A percentile compares a stretch with the other conserved stretches of the same genome.
phyloP scores from a whole-genome alignment of 192 early-diverging fungal genomes.

The Radiomyces spectabilis region DNA sequence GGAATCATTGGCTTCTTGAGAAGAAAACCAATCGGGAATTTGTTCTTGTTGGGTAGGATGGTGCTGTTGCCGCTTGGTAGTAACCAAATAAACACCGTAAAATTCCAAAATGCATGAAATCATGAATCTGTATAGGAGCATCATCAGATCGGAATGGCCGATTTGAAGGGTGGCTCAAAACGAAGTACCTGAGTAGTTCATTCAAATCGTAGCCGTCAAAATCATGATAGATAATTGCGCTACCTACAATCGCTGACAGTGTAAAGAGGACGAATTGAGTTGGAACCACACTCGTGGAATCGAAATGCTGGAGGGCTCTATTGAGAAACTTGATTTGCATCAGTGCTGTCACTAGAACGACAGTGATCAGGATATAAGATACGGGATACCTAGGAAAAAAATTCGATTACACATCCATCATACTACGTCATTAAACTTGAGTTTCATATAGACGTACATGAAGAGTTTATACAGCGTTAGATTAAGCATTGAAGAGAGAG shows the following conservation, averaged over 20 bases:
- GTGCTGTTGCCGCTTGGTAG: conserved; percentile 3
- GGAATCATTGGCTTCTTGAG: too few species aligned
- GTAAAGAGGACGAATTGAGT: conserved; percentile 72
- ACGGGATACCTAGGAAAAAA: conserved; percentile 33
- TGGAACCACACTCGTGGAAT: conserved; percentile 60
- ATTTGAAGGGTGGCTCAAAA: background rate
- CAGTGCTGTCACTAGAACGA: conserved; percentile 50
- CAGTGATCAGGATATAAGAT: conserved; percentile 49
- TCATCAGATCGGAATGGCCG: background rate
- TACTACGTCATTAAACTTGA: background rate
- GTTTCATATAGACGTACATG: conserved; percentile 12
- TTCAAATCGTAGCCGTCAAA: conserved; percentile 43
- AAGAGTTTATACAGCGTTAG: conserved; percentile 51
- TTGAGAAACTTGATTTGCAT: conserved; percentile 57
- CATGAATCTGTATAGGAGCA: background rate
- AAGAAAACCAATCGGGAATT: too few species aligned
- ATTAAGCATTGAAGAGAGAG: conserved; percentile 55
- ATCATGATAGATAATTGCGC: conserved; percentile 51
- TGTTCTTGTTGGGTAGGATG: background rate
- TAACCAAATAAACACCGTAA: conserved; percentile 9
- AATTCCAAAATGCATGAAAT: conserved; percentile 23
- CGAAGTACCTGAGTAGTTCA: conserved; percentile 27
- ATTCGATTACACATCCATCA: background rate
- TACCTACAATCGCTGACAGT: conserved; percentile 57
- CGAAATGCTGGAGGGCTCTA: conserved; percentile 50